Evolutionary conservation across 768 basidiomycete genomes (phyloP).

Genomic region (Lanmaoa rubissima): DNA sequence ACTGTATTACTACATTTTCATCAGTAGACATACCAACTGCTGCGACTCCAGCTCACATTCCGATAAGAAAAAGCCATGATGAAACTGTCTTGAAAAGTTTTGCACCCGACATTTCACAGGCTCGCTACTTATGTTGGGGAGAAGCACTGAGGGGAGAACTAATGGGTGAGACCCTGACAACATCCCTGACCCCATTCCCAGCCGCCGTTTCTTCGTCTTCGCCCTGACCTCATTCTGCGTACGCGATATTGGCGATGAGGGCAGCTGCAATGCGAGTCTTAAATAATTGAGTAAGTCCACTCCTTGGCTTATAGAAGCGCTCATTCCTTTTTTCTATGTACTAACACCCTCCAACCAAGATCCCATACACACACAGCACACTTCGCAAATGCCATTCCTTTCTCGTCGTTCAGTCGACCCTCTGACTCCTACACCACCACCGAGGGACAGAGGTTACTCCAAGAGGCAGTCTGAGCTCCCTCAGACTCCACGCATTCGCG

Average conservation of each 20-base stretch:
- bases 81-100: neutral
- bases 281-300: conserved; percentile 20
- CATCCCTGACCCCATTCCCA: conserved; percentile 12
- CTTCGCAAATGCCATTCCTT: conserved; percentile 27
- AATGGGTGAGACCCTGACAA: conserved; percentile 16
- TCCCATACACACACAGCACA: neutral
- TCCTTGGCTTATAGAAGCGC: neutral
- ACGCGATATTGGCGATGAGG: conserved; percentile 22
- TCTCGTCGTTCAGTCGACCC: conserved; percentile 30
- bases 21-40: too few species aligned
- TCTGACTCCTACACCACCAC: neutral
- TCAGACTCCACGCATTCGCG: conserved; percentile 18
- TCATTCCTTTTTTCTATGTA: conserved; percentile 16
- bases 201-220: neutral
- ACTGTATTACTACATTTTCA: too few species aligned
- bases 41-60: neutral
- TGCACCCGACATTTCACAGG: neutral
- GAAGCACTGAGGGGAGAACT: neutral
- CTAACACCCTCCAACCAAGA: conserved; percentile 1
- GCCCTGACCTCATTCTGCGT: conserved; percentile 10
- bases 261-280: conserved; percentile 8
- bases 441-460: conserved; percentile 2
- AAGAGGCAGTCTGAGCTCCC: conserved; percentile 1
- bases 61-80: neutral
- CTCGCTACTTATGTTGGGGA: neutral